phyloP scores from a whole-genome alignment of 1,284 basidiomycete genomes.

The Cryptococcus sp. region DNA sequence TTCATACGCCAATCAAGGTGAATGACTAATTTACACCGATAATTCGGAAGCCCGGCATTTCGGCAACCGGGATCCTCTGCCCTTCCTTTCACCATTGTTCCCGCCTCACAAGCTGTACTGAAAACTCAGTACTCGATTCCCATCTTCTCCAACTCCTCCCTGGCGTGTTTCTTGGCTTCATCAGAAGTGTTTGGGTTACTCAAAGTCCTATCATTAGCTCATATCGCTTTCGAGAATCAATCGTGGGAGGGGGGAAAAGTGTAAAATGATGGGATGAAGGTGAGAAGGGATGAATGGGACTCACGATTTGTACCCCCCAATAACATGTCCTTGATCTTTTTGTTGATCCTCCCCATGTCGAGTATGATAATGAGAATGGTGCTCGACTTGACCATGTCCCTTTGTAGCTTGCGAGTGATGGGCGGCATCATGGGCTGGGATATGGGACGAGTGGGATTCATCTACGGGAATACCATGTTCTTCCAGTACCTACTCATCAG shows the following conservation, averaged over 20 bases:
- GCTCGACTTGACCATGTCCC: neutral
- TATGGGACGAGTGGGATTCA: neutral
- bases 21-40: too few species aligned
- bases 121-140: slow-evolving; percentile 2
- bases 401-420: neutral
- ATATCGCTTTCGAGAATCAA: neutral
- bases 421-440: neutral
- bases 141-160: slow-evolving; percentile 12
- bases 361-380: neutral
- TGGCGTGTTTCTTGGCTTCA: slow-evolving; percentile 23
- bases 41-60: too few species aligned
- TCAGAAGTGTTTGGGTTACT: slow-evolving; percentile 20
- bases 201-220: slow-evolving; percentile 17
- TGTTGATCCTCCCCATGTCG: slow-evolving; percentile 1
- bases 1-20: too few species aligned
- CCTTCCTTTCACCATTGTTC: too few species aligned
- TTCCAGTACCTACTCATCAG: neutral
- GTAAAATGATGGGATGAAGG: too few species aligned
- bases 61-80: too few species aligned
- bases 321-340: slow-evolving; percentile 14
- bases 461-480: neutral
- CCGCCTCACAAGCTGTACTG: too few species aligned
- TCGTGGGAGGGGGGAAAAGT: slow-evolving; percentile 1
- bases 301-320: slow-evolving; percentile 31
- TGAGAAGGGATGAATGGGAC: slow-evolving; percentile 1